Percentiles rank a stretch among this genome's conserved stretches.
These are phyloP conservation scores for Guadua angustifolia DNA, from an alignment of 176 grass and related monocot species.

Conservation along the genomic window DNA sequence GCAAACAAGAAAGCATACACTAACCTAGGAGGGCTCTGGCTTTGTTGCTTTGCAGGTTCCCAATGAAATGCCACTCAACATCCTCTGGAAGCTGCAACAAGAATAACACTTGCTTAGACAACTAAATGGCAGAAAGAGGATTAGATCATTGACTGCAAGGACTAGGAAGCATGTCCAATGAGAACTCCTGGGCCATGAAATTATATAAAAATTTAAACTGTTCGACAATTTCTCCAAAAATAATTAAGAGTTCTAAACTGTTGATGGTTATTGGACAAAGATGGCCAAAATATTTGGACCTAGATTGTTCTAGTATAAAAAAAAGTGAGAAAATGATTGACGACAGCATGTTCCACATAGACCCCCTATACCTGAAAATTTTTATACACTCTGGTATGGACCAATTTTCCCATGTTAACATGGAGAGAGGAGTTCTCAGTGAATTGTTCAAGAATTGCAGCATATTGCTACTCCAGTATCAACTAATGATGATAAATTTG, in stretches of 20 bases:
- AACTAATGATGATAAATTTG: not conserved
- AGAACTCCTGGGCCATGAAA: slow-evolving; percentile 10
- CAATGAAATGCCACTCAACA: slow-evolving; percentile 98
- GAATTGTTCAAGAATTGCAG: not conserved
- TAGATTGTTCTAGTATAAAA: not conserved
- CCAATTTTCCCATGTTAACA: too few relatives aligned
- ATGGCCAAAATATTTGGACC: not conserved
- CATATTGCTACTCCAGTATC: not conserved
- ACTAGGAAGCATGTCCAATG: not conserved
- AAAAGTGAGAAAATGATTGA: not conserved
- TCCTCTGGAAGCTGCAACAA: slow-evolving; percentile 82
- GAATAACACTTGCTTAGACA: slow-evolving; percentile 36
- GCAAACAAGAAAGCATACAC: slow-evolving; percentile 34
- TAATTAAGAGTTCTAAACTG: not conserved
- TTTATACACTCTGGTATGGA: not conserved
- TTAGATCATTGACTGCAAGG: not conserved
- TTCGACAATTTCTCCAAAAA: not conserved
- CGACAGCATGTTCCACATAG: not conserved
- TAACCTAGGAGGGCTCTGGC: slow-evolving; percentile 71
- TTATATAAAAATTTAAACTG: not conserved
- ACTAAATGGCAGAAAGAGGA: not conserved
- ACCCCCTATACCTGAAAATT: not conserved
- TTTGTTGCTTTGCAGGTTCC: slow-evolving; percentile 97
- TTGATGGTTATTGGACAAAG: not conserved
- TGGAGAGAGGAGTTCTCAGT: not conserved